Base-by-base conservation (phyloP, 768 basidiomycete genomes). In the Lactarius deliciosus region DNA sequence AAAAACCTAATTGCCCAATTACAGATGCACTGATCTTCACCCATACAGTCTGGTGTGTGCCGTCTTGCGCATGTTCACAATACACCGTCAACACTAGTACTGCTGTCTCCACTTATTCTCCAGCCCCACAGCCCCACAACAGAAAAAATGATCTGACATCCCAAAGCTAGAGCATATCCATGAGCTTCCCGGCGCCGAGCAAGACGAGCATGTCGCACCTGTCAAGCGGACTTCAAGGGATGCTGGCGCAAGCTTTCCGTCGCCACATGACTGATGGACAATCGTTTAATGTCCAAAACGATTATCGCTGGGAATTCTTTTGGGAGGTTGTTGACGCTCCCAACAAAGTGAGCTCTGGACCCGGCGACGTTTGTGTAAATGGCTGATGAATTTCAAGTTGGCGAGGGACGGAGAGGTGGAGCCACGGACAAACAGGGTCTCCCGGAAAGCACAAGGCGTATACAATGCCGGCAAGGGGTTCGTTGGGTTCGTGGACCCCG, bases 341-440 rank as follows among this genome's bases (percentile, higher is more conserved):
- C 36, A 10, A 11, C 36, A 36, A 36, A 0, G 11, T 11, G 36
- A 36, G 36, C 10, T 15, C 22, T 28, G 16, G 32, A 11, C 8
- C 18, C 20, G 10, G 43, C 8, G 34, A 30, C 34, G 36, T 30
- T 15, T 47, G 50, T 15, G 25, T 47, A 28, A 7, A 30, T 32
- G 43, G 2, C 36, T 36, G 77, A 65, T 81, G 15, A 5, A 15
- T 25, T 60, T 45, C 18, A 32, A 60, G 60, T 60, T 32, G 20
- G 5, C 9, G 41, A 2, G 25, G 25, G 25, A 2, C 25, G 25
- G 25, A 28, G 25, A 28, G 25, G 34, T 30, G 1, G 30, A 1
- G 10, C 45, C 45, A 47, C 32, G 41, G 60, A 32, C 8, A n/a
- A 32, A n/a, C 0, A 60, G 13, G 34, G 16, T 8, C 60, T 15